Conservation (phyloP, 163 green algal species). For the Volvox carteri region DNA sequence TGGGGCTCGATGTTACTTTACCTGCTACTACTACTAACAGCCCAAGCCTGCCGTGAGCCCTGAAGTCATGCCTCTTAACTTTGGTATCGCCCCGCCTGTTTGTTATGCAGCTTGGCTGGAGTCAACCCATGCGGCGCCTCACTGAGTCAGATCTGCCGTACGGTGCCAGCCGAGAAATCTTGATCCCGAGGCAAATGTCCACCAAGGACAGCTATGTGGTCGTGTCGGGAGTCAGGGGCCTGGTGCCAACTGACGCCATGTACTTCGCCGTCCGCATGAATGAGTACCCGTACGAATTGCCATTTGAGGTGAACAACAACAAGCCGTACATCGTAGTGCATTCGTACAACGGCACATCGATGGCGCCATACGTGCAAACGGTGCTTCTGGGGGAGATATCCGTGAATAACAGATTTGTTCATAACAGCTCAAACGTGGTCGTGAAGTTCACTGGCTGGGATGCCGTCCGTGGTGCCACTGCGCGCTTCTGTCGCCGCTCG, state of each 20-base stretch:
- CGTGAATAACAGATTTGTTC: not conserved
- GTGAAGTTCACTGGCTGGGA: not conserved
- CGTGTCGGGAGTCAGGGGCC: not conserved
- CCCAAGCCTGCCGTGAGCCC: too few species aligned
- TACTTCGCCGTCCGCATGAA: slow-evolving; percentile 10
- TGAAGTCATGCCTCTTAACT: too few species aligned
- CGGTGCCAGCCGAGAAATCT: not conserved
- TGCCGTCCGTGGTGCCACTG: not conserved
- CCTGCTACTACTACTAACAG: too few species aligned
- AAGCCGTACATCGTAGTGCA: not conserved
- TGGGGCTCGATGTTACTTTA: too few species aligned
- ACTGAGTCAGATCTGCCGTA: not conserved
- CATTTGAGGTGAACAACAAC: not conserved
- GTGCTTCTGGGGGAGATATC: not conserved
- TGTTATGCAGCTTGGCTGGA: slow-evolving; percentile 1
- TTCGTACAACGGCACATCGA: not conserved
- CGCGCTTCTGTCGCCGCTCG: not conserved
- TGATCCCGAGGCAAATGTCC: not conserved
- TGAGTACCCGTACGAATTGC: not conserved
- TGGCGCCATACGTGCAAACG: not conserved
- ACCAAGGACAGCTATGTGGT: not conserved
- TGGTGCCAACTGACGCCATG: not conserved
- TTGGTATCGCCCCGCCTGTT: too few species aligned
- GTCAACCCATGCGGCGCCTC: not conserved
- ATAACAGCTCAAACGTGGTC: not conserved